Base-by-base conservation (phyloP, 768 basidiomycete genomes). In the Terana coerulea region DNA sequence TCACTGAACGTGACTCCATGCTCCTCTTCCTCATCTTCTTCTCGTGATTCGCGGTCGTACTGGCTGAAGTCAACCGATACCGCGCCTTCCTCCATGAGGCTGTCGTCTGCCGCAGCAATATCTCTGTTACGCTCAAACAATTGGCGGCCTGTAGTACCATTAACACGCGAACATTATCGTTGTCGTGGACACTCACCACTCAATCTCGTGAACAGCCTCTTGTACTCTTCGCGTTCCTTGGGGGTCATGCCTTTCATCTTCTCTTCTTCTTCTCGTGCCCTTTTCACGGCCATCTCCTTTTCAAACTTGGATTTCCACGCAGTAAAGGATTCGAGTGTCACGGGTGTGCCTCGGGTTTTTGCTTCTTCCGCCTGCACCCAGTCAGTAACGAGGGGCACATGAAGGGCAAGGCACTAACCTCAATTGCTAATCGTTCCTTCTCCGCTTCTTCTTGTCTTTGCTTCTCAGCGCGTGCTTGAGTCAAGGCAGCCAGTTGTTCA, bases 41-140 rank as follows among this genome's bases (percentile, higher is more conserved):
- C 68, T 17, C 44, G 69, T 62, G 35, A 67, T 50, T 75, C 77
- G 55, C 94, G 78, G 49, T 93, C 88, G 61, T 95, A 99, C 65
- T 94, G 87, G 58, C 84, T 89, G 61, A 91, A 68, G 66, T 98
- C 95, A 45, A 98, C 91, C 19, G 89, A 90, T 48, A 88, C 82
- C 0, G 83, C 79, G 22, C 83, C 94, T 64, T 94, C 95, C 66
- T 98, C 95, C 62, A 86, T 68, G 31, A 94, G 73, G 12, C 69
- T 76, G 56, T 90, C 89, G 49, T 98, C 95, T 41, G 90, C 85
- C 8, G 71, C 70, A 3, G 72, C 80, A 29, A 94, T 74, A 59
- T 80, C 80, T 51, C 73, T 80, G 64, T 91, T 84, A 33, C 81
- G 80, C 69, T 95, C 92, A 68, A 98, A 99, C 39, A 98, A 71